Base-by-base conservation (phyloP, 73 alveolate genomes). In the Paraurostyla sp. region DNA sequence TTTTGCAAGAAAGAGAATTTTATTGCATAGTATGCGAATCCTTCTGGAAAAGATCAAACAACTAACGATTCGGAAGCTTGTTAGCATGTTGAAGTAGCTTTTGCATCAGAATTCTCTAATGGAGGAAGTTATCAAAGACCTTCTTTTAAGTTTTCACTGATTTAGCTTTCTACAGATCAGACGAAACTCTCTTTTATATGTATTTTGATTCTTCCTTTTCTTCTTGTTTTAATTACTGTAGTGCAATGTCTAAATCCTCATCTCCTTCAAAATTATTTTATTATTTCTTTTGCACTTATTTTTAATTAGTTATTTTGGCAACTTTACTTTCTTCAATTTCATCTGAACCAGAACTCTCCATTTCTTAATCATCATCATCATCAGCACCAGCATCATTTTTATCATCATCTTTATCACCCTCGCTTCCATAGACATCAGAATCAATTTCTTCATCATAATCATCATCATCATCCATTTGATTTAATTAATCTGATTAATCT, bases 401-500 rank as follows among this genome's bases (percentile, higher is more conserved):
- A 7, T 36, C 30, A 16, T 27, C 49, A 3, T 78, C 63, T 9
- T 51, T 60, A 4, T 33, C 60, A 23, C 18, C 78, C 36, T 78
- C 89, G 4, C 50, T 43, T 15, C 69, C 89, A 78, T 73, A 50
- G 41, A 9, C 49, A 40, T 73, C 87, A 29, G 73, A 48, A 36
- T 73, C 87, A 23, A 73, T 45, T 18, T 78, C 78, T 43, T 78
- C 76, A 51, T 75, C 87, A 25, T 52, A 45, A 35, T 78, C 89
- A 15, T 78, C 89, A 51, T 35, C 62, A 20, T 51, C 52, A 22
- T 42, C 85, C 32, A 23, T 33, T 9, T 71, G 68, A 35, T 71
- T 33, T 23, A 56, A 9, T 23, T 56, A 20, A 27, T 41, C 52
- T 13, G 23, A 18, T 18, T 49, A 54, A 32, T 78, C 89, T 27